Base-by-base conservation (phyloP, 2,329 filamentous ascomycete species). In the Dothistroma septosporum region DNA sequence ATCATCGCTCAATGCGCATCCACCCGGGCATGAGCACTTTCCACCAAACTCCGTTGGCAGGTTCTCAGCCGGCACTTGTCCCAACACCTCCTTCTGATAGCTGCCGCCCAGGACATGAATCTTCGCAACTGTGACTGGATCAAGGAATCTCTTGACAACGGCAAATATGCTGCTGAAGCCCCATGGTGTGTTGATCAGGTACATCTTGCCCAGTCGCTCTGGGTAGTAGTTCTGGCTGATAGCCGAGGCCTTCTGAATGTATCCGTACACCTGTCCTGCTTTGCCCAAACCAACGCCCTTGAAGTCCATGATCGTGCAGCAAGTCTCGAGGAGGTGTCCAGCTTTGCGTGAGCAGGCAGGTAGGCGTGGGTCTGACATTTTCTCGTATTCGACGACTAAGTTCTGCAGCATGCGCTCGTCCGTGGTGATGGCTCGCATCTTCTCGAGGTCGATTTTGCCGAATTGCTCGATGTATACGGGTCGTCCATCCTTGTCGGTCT, bases 141-240 rank as follows among this genome's bases (percentile, higher is more conserved):
- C 94, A 71, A 99, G 84, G 86, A 94, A 97, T 68, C 87, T 87
- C 84, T 95, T 97, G 77, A 97, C 85, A 60, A 95, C 83, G 74
- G 80, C 83, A 84, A 94, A 99, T 65, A 92, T 89, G 68, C 84
- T 84, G 64, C 88, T 88, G 83, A 97, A 97, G 28, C 92, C 92
- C 92, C 92, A 97, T 21, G 92, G 92, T 2, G 93, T 91, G 79
- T 99, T 99, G 86, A 99, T 97, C 70, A 99, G 81, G 83, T 96
- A 99, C 74, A 99, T 84, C 79, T 92, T 92, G 73, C 94, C 94
- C 61, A 99, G 83, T 61, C 94, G 90, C 83, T 99, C 94, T 8
- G 94, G 94, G 80, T 99, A 99, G 86, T 97, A 96, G 85, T 97
- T 96, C 80, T 97, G 94, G 66, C 91, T 96, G 79, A 99, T 90